Evolutionary conservation across 1,284 basidiomycete genomes (phyloP).

Genomic region (Wolfiporia cocos): DNA sequence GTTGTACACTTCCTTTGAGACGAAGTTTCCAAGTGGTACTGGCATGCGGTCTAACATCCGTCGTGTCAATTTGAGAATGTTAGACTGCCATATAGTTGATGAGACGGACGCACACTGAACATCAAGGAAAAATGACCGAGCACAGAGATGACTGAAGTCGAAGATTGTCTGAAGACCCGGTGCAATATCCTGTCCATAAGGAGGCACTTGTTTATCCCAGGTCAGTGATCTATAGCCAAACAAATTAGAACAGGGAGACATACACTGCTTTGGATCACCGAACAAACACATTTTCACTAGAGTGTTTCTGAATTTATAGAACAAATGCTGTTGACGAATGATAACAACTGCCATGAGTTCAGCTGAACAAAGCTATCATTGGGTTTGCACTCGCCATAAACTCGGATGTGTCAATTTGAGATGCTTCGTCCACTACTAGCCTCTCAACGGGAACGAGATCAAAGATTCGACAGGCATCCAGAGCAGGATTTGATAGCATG

Average conservation of each 20-base stretch:
- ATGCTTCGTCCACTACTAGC: constrained; percentile 42
- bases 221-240: neutral
- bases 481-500: constrained; percentile 49
- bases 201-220: constrained; percentile 32
- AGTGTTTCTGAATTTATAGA: constrained; percentile 23
- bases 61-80: neutral
- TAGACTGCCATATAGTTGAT: too few relatives aligned
- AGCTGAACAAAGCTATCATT: neutral
- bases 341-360: too few relatives aligned
- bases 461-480: constrained; percentile 12
- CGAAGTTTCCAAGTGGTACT: constrained; percentile 37
- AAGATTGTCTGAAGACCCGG: constrained; percentile 39
- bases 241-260: constrained; percentile 10
- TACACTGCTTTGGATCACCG: constrained; percentile 43
- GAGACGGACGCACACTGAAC: constrained; percentile 39
- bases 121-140: constrained; percentile 32
- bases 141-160: constrained; percentile 34
- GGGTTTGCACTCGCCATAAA: constrained; percentile 3
- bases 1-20: constrained; percentile 37
- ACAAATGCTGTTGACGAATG: constrained; percentile 29
- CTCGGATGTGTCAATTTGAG: constrained; percentile 34
- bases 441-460: constrained; percentile 34
- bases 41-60: constrained; percentile 42
- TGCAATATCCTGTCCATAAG: constrained; percentile 36
- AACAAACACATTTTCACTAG: constrained; percentile 34